Base-by-base conservation (phyloP, 495 filamentous ascomycete species). In the Aspergillus avenaceus region DNA sequence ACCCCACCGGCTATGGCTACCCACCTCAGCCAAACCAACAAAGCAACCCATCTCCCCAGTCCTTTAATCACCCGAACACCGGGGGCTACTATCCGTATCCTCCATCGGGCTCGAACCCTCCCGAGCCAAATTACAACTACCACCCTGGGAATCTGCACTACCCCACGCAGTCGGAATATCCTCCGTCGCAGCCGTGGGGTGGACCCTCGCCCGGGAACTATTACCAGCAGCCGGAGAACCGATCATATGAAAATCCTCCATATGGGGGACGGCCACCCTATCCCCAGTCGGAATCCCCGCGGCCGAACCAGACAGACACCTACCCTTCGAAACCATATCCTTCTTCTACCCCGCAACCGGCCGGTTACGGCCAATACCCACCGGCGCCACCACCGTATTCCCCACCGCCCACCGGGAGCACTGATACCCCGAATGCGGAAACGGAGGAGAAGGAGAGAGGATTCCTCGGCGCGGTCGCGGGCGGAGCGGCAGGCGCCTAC, bases 401-500 rank as follows among this genome's bases (percentile, higher is more conserved):
- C 1, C 16, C 34, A 7, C 34, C 18, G 3, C 16, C 16, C 4
- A 38, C 34, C 16, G n/a, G n/a, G n/a, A n/a, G n/a, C n/a, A n/a
- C n/a, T n/a, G 34, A 21, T 5, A 21, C 16, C 1, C 16, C 34
- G 6, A 38, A 38, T 11, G 13, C 16, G 3, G 34, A 8, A 38
- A 21, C 16, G 12, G 34, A 38, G n/a, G 34, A 38, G 16, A 38
- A 38, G n/a, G 34, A 38, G 1, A 1, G 34, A 38, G 34, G 34
- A 5, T 38, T 70, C 0, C 46, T 65, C n/a, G 65, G 65, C n/a
- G 67, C 67, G 14, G 19, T 70, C 5, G 58, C 57, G 8, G 68
- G 68, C 24, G 68, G 67, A 21, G 53, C 62, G 14, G 65, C 65
- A 11, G 68, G 68, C 34, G 56, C 55, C 8, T 72, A 56, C 44